These are phyloP conservation scores for Aspergillus bertholletiae DNA, from an alignment of 495 filamentous ascomycete genomes.

Conservation along the genomic window DNA sequence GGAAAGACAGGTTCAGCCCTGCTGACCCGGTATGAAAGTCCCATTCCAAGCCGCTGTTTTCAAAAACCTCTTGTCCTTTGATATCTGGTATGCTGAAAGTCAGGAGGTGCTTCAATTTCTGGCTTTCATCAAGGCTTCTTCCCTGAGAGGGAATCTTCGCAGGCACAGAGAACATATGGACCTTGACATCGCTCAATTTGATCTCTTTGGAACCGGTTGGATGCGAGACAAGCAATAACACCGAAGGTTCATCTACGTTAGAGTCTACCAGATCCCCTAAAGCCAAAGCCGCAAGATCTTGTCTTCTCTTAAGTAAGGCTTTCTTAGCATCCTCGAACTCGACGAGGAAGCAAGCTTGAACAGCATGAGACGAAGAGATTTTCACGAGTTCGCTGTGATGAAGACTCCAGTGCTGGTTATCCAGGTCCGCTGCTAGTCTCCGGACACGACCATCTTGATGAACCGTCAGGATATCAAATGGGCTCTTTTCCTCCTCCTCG, in stretches of 20 bases:
- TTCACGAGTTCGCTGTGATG: slow-evolving; percentile 38
- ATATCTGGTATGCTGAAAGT: slow-evolving; percentile 35
- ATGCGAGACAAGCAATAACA: slow-evolving; percentile 40
- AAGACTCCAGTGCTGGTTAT: slow-evolving; percentile 40
- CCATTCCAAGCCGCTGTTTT: slow-evolving; percentile 32
- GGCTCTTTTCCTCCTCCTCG: slow-evolving; percentile 20
- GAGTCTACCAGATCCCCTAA: slow-evolving; percentile 25
- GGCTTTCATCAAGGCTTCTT: slow-evolving; percentile 26
- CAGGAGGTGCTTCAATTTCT: slow-evolving; percentile 37
- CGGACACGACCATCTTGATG: slow-evolving; percentile 43
- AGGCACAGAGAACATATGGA: slow-evolving; percentile 43
- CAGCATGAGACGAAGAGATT: slow-evolving; percentile 24
- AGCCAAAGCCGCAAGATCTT: slow-evolving; percentile 39
- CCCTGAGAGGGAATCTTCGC: slow-evolving; percentile 13
- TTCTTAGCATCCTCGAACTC: slow-evolving; percentile 47
- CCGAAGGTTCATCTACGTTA: slow-evolving; percentile 32
- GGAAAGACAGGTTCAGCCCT: slow-evolving; percentile 40
- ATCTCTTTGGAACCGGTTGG: slow-evolving; percentile 28
- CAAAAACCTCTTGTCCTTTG: slow-evolving; percentile 21
- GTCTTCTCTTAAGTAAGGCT: slow-evolving; percentile 39
- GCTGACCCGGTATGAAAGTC: slow-evolving; percentile 43
- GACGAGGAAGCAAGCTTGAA: slow-evolving; percentile 39
- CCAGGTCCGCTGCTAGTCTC: slow-evolving; percentile 37
- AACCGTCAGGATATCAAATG: slow-evolving; percentile 45
- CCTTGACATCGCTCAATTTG: slow-evolving; percentile 31